These are phyloP conservation scores for Candida xiaguanensis DNA, from an alignment of 805 yeast species.

Conservation along the genomic window DNA sequence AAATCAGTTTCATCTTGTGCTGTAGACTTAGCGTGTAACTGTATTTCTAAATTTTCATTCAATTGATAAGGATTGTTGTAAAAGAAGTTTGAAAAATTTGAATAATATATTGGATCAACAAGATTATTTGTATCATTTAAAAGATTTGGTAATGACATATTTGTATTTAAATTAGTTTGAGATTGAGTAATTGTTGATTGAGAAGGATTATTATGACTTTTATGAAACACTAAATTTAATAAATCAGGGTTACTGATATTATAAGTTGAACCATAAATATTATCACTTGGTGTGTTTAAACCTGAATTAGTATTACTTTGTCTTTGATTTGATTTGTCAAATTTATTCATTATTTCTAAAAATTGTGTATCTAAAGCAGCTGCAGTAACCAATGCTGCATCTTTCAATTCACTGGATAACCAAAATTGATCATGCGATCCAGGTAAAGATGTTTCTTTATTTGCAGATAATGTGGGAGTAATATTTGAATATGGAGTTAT, in stretches of 20 bases:
- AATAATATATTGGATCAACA: conserved; percentile 34
- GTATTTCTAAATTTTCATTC: conserved; percentile 38
- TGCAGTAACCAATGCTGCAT: conserved; percentile 70
- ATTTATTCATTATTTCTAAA: conserved; percentile 45
- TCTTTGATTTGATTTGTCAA: conserved; percentile 5
- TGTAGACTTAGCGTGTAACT: conserved; percentile 34
- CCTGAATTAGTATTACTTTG: conserved; percentile 2
- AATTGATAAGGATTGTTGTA: conserved; percentile 37
- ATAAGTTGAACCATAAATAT: conserved; percentile 6
- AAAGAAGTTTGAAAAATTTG: conserved; percentile 35
- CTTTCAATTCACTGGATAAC: conserved; percentile 67
- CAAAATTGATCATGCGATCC: conserved; percentile 52
- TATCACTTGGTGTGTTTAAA: conserved; percentile 5
- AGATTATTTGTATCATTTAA: conserved; percentile 13
- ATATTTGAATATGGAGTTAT: background rate
- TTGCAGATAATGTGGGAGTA: conserved; percentile 2
- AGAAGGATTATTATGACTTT: conserved; percentile 20
- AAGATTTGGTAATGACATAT: conserved; percentile 16
- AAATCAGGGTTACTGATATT: conserved; percentile 29
- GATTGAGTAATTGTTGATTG: conserved; percentile 2
- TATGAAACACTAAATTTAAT: conserved; percentile 51
- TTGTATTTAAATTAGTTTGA: conserved; percentile 8
- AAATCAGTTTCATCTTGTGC: conserved; percentile 31
- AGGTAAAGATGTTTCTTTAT: background rate
- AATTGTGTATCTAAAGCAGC: conserved; percentile 63